Percentiles rank a stretch among this genome's conserved stretches.
Conservation (phyloP, 2,329 filamentous ascomycete genomes). For the Xylariaceae sp. region DNA sequence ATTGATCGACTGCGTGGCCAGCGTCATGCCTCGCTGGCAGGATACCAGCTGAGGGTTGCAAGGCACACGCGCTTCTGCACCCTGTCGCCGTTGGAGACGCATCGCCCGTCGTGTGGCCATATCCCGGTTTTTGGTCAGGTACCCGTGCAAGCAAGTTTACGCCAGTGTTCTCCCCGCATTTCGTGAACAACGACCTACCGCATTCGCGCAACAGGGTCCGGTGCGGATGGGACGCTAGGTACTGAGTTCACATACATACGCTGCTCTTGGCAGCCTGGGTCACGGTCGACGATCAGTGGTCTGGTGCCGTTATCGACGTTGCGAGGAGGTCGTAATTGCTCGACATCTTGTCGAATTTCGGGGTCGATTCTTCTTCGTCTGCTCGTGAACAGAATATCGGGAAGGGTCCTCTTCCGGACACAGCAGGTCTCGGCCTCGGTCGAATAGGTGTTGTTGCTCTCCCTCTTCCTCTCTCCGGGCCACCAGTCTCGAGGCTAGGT, state of each 20-base stretch:
- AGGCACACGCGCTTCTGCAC: too few relatives aligned
- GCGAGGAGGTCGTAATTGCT: too few relatives aligned
- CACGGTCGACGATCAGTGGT: too few relatives aligned
- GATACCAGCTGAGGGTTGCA: too few relatives aligned
- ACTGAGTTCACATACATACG: slow-evolving; percentile 1
- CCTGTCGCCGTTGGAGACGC: too few relatives aligned
- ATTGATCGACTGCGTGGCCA: too few relatives aligned
- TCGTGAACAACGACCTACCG: slow-evolving; percentile 12
- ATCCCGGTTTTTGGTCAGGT: slow-evolving; percentile 11
- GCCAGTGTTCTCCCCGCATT: slow-evolving; percentile 6
- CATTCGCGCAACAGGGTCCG: slow-evolving; percentile 2
- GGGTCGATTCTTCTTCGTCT: not conserved
- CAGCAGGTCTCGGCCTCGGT: slow-evolving; percentile 17
- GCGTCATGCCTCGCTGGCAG: too few relatives aligned
- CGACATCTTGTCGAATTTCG: not conserved
- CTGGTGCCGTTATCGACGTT: slow-evolving; percentile 8
- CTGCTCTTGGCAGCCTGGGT: not conserved
- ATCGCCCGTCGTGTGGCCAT: slow-evolving; percentile 1
- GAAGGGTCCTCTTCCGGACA: slow-evolving; percentile 4
- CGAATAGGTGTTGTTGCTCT: slow-evolving; percentile 2
- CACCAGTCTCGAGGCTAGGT: not conserved
- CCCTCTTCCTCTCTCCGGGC: not conserved
- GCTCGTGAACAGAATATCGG: not conserved
- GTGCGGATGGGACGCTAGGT: too few relatives aligned
- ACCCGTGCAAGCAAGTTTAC: not conserved